Evolutionary conservation across 2,329 filamentous ascomycete species (phyloP).

Genomic region (Magnaporthiopsis rhizophila): DNA sequence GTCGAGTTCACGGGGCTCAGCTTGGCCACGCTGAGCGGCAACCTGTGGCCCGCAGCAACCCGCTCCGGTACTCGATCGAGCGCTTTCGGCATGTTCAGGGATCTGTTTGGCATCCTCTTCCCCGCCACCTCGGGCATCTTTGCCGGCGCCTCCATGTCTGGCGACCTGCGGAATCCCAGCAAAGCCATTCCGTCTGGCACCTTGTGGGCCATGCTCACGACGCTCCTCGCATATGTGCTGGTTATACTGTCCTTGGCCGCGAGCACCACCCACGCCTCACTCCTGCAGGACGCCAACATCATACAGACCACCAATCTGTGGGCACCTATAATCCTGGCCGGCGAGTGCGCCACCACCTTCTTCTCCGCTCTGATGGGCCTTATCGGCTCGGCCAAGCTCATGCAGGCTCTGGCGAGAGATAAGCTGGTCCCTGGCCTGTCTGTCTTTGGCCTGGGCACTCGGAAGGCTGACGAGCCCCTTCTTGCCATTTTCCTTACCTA

Average conservation of each 20-base stretch:
- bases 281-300: conserved; percentile 69
- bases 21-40: conserved; percentile 60
- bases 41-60: conserved; percentile 59
- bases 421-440: conserved; percentile 68
- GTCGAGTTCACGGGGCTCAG: conserved; percentile 73
- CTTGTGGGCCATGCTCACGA: conserved; percentile 66
- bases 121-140: conserved; percentile 59
- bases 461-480: conserved; percentile 64
- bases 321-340: conserved; percentile 63
- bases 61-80: conserved; percentile 36
- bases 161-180: conserved; percentile 74
- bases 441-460: conserved; percentile 66
- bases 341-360: conserved; percentile 74
- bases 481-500: conserved; percentile 72
- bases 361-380: conserved; percentile 86
- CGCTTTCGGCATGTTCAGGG: conserved; percentile 65
- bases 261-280: conserved; percentile 64
- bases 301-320: conserved; percentile 78
- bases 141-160: conserved; percentile 82
- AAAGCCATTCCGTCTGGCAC: conserved; percentile 81
- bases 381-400: conserved; percentile 74
- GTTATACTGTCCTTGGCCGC: conserved; percentile 74
- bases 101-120: conserved; percentile 80
- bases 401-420: conserved; percentile 76
- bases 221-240: conserved; percentile 66